Conservation (phyloP, 2,329 filamentous ascomycete genomes). For the Hypoxylon sp. region DNA sequence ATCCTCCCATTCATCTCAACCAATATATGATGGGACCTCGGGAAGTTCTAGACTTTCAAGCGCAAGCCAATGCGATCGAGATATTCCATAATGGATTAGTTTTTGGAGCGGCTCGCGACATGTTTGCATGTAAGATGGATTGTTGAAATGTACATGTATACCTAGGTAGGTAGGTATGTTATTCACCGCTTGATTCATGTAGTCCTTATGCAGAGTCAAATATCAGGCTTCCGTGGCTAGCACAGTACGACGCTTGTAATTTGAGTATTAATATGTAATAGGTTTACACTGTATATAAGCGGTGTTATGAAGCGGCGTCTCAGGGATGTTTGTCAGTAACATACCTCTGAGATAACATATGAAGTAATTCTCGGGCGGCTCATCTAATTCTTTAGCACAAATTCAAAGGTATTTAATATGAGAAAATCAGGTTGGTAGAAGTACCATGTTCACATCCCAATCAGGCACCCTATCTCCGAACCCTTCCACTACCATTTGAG, state of each 20-base stretch:
- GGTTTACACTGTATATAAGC: conserved; percentile 9
- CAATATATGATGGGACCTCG: neutral
- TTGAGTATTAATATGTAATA: neutral
- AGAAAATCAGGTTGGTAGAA: neutral
- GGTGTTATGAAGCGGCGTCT: neutral
- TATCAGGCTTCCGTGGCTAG: neutral
- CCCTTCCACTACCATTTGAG: conserved; percentile 14
- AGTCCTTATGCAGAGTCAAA: conserved; percentile 16
- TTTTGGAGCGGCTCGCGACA: conserved; percentile 18
- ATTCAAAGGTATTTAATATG: neutral
- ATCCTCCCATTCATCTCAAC: neutral
- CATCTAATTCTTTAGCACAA: neutral
- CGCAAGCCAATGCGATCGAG: conserved; percentile 30
- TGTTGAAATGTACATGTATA: conserved; percentile 14
- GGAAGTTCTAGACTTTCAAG: conserved; percentile 21
- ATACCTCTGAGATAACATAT: neutral
- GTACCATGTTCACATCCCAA: conserved; percentile 14
- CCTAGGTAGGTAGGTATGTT: conserved; percentile 17
- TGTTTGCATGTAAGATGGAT: neutral
- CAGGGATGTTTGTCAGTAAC: conserved; percentile 2
- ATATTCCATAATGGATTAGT: conserved; percentile 15
- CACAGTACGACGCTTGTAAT: neutral
- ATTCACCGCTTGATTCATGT: conserved; percentile 39
- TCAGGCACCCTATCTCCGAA: conserved; percentile 35
- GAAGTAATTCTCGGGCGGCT: neutral